Conservation (phyloP, 495 filamentous ascomycete genomes). For the Penicillium arizonense region DNA sequence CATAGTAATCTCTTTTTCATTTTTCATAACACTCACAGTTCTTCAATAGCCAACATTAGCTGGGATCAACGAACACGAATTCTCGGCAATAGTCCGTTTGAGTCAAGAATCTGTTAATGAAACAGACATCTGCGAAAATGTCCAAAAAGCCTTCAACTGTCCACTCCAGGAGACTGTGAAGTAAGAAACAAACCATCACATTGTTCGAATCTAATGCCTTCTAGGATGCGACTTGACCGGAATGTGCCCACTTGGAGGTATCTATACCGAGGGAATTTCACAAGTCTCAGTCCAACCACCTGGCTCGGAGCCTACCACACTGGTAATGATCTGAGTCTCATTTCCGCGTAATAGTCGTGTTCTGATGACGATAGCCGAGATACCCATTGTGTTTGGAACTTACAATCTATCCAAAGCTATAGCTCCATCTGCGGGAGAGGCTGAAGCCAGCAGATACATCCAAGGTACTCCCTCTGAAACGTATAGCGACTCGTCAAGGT, state of each 20-base stretch:
- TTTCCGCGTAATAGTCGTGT: neutral
- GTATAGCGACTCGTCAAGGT: neutral
- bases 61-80: slow-evolving; percentile 10
- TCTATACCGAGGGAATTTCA: slow-evolving; percentile 48
- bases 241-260: slow-evolving; percentile 48
- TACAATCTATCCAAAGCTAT: slow-evolving; percentile 3
- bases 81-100: slow-evolving; percentile 1
- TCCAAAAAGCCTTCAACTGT: neutral
- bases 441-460: slow-evolving; percentile 17
- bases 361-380: slow-evolving; percentile 11
- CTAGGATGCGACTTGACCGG: slow-evolving; percentile 6
- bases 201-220: neutral
- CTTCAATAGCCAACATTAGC: neutral
- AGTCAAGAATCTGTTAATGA: slow-evolving; percentile 7
- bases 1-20: neutral
- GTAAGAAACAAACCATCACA: neutral
- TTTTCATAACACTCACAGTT: neutral
- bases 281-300: slow-evolving; percentile 36
- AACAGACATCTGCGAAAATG: neutral
- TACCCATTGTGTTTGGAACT: slow-evolving; percentile 47
- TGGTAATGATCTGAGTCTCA: slow-evolving; percentile 7
- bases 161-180: neutral
- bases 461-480: slow-evolving; percentile 8
- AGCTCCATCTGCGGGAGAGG: neutral
- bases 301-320: slow-evolving; percentile 55